Base-by-base conservation (phyloP, 305 asterid species). In the Salvia sclarea region DNA sequence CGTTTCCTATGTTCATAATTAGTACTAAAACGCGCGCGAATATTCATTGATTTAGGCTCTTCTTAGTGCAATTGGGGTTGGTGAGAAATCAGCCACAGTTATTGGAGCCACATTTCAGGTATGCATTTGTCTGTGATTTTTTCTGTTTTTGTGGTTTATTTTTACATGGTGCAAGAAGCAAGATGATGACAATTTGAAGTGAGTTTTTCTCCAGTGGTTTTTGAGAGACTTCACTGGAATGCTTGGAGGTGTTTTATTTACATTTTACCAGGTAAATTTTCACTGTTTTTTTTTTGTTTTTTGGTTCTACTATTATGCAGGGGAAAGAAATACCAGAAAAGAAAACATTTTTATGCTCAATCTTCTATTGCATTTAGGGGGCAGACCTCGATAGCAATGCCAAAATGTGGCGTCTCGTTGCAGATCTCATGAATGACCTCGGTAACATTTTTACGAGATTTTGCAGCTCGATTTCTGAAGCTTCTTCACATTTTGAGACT, bases 331-430 rank as follows among this genome's bases (percentile, higher is more conserved):
- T n/a, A n/a, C 71, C n/a, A 60, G 22, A 54, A 52, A 22, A 28
- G 5, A 16, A 43, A 16, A n/a, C 16, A 8, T 12, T 52, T 37
- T 0, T 3, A 35, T 45, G 31, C 61, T 48, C 43, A 22, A 64
- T 22, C 28, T 69, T 35, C 35, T 45, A 49, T 38, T 64, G 66
- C 62, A 66, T 55, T 60, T 78, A 93, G 98, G 98, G 98, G 57
- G 75, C 96, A 58, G 88, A 91, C 79, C 85, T 93, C 78, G 98
- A 94, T 80, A 88, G 96, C 79, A 84, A 86, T 83, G 97, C 98
- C 69, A 94, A 94, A 85, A 94, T 87, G 96, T 94, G 98, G 96
- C 98, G 98, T 65, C 88, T 94, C 67, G 96, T 91, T 79, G 97
- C 98, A 47, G 97, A 93, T 81, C 92, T 93, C 79, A 91, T 93